Conservation (phyloP, 2,329 filamentous ascomycete species). For the Cadophora malorum region DNA sequence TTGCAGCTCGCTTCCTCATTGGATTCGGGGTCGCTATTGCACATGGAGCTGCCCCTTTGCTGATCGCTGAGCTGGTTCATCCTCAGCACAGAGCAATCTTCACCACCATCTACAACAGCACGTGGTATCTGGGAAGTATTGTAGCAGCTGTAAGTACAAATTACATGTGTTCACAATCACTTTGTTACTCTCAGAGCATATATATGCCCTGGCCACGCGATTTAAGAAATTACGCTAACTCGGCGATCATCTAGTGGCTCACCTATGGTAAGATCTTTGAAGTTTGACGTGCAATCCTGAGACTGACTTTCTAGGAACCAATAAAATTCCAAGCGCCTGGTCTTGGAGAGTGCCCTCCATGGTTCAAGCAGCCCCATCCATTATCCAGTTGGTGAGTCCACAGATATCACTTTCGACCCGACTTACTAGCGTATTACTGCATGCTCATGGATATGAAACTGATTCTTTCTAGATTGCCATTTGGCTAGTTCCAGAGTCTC, state of each 20-base stretch:
- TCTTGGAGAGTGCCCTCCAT: constrained; percentile 46
- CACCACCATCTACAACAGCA: constrained; percentile 55
- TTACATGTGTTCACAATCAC: too few species aligned
- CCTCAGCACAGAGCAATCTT: constrained; percentile 56
- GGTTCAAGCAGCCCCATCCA: constrained; percentile 43
- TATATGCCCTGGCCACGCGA: too few species aligned
- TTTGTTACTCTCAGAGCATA: too few species aligned
- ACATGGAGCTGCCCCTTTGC: constrained; percentile 40
- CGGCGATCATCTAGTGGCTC: constrained; percentile 44
- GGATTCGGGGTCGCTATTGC: constrained; percentile 47
- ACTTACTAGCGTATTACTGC: too few species aligned
- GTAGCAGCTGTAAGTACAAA: constrained; percentile 49
- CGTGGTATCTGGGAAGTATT: constrained; percentile 53
- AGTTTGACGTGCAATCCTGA: too few species aligned
- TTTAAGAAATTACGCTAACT: too few species aligned
- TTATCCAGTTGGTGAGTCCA: constrained; percentile 38
- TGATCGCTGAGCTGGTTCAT: constrained; percentile 54
- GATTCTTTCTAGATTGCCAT: constrained; percentile 27
- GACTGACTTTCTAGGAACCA: constrained; percentile 44
- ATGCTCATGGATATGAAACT: too few species aligned
- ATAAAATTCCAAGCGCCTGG: constrained; percentile 45
- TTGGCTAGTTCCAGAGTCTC: constrained; percentile 48
- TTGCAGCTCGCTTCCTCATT: constrained; percentile 48
- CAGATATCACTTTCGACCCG: too few species aligned
- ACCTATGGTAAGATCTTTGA: too few species aligned